Percentiles rank a stretch among this genome's conserved stretches.
Conservation (phyloP, 768 basidiomycete genomes). For the Scleroderma bovista region DNA sequence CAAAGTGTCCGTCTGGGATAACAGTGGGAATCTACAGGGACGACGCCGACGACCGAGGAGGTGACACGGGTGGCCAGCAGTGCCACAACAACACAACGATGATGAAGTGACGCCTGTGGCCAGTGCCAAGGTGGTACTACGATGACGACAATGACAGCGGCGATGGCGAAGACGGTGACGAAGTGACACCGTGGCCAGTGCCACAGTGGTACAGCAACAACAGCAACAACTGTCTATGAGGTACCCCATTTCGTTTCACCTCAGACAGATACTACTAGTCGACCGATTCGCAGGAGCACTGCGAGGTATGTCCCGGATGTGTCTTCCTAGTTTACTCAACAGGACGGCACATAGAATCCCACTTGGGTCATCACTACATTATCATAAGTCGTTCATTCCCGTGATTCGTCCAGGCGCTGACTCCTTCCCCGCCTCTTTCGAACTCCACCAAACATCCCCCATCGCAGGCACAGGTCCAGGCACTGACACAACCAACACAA, state of each 20-base stretch:
- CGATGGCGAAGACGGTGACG: too few species aligned
- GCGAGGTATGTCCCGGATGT: conserved; percentile 47
- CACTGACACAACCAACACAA: conserved; percentile 1
- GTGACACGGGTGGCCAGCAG: too few species aligned
- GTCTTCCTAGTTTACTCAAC: conserved; percentile 6
- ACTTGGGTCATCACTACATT: conserved; percentile 62
- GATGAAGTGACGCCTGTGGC: too few species aligned
- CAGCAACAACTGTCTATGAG: conserved; percentile 49
- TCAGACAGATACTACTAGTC: conserved; percentile 64
- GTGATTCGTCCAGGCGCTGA: conserved; percentile 11
- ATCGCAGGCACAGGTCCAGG: too few species aligned
- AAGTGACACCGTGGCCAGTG: too few species aligned
- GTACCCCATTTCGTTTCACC: conserved; percentile 61
- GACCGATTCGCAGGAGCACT: conserved; percentile 69
- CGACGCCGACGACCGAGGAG: too few species aligned
- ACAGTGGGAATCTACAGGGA: too few species aligned
- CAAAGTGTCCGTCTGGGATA: too few species aligned
- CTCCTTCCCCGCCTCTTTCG: background rate
- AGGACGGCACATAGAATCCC: conserved; percentile 53
- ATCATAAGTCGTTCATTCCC: conserved; percentile 48
- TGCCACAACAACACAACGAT: too few species aligned
- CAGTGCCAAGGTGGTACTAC: too few species aligned
- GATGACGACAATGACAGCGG: too few species aligned
- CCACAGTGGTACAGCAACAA: too few species aligned
- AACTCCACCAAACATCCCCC: conserved; percentile 11